These are phyloP conservation scores for Ceratonia siliqua DNA, from an alignment of 306 rosid genomes.

Conservation along the genomic window DNA sequence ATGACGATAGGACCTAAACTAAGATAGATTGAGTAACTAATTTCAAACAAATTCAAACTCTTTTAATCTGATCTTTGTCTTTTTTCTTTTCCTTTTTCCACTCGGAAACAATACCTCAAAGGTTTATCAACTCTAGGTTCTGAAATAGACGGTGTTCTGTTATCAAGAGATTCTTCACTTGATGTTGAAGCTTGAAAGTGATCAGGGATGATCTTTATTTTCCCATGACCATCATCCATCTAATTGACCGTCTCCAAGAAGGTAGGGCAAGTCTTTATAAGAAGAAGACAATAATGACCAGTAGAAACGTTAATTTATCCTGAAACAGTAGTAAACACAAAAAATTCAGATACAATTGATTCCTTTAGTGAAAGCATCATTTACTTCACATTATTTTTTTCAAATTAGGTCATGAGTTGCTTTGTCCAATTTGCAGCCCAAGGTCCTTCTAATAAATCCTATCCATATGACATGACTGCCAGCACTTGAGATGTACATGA, in stretches of 20 bases:
- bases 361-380: background rate
- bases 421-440: slow-evolving; percentile 23
- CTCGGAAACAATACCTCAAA: slow-evolving; percentile 51
- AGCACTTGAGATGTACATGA: background rate
- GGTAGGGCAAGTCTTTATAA: slow-evolving; percentile 22
- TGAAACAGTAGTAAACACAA: slow-evolving; percentile 28
- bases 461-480: background rate
- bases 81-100: slow-evolving; percentile 8
- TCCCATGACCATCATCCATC: slow-evolving; percentile 79
- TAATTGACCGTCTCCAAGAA: slow-evolving; percentile 37
- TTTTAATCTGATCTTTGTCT: background rate
- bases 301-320: slow-evolving; percentile 21
- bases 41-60: slow-evolving; percentile 27
- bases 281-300: slow-evolving; percentile 18
- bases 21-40: slow-evolving; percentile 46
- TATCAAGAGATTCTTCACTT: slow-evolving; percentile 47
- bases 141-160: slow-evolving; percentile 45
- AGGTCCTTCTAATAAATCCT: background rate
- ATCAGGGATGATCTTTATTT: slow-evolving; percentile 65
- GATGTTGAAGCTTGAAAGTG: slow-evolving; percentile 69
- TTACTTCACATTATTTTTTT: background rate
- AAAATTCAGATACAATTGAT: slow-evolving; percentile 12
- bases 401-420: background rate
- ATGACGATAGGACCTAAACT: slow-evolving; percentile 52
- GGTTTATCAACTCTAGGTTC: slow-evolving; percentile 48